These are phyloP conservation scores for Phyllostachys edulis DNA, from an alignment of 176 grass and related monocot species.

Conservation along the genomic window DNA sequence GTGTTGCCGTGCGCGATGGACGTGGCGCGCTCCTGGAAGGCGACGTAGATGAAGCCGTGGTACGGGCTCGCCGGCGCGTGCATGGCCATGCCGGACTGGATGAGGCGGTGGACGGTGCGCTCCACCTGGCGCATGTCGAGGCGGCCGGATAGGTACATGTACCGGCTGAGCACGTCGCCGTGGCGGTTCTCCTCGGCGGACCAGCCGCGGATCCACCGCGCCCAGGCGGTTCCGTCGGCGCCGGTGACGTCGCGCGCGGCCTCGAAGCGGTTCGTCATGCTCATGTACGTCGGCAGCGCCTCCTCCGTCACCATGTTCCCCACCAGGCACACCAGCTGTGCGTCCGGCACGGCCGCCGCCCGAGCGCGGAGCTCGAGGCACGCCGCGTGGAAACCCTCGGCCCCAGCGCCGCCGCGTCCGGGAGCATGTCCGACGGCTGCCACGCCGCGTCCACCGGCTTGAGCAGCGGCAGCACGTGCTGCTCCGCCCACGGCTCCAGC, in stretches of 20 bases:
- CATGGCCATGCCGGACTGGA: slow-evolving; percentile 58
- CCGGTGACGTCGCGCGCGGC: slow-evolving; percentile 66
- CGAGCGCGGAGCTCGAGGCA: slow-evolving; percentile 46
- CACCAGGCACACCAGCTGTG: slow-evolving; percentile 62
- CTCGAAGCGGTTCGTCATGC: slow-evolving; percentile 70
- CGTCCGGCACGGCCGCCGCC: slow-evolving; percentile 50
- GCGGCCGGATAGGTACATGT: slow-evolving; percentile 85
- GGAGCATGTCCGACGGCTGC: slow-evolving; percentile 81
- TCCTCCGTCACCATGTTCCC: slow-evolving; percentile 93
- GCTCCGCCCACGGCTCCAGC: slow-evolving; percentile 71
- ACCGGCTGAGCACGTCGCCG: slow-evolving; percentile 76
- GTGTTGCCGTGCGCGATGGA: slow-evolving; percentile 83
- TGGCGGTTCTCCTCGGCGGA: slow-evolving; percentile 94
- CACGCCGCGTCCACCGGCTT: slow-evolving; percentile 57
- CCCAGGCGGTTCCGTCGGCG: slow-evolving; percentile 63
- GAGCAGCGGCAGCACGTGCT: slow-evolving; percentile 63
- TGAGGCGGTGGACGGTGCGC: slow-evolving; percentile 69
- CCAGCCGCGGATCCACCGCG: slow-evolving; percentile 78
- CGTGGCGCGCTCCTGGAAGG: slow-evolving; percentile 90
- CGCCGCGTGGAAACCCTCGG: slow-evolving; percentile 57
- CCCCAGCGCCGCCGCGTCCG: slow-evolving; percentile 49
- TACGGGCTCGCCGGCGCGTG: slow-evolving; percentile 44
- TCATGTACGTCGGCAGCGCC: slow-evolving; percentile 88
- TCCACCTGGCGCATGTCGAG: slow-evolving; percentile 78
- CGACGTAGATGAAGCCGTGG: slow-evolving; percentile 75